A percentile compares a stretch with the other conserved stretches of the same genome.
Evolutionary conservation across 164 flowering plant species (phyloP).

Genomic region (Piper longum): DNA sequence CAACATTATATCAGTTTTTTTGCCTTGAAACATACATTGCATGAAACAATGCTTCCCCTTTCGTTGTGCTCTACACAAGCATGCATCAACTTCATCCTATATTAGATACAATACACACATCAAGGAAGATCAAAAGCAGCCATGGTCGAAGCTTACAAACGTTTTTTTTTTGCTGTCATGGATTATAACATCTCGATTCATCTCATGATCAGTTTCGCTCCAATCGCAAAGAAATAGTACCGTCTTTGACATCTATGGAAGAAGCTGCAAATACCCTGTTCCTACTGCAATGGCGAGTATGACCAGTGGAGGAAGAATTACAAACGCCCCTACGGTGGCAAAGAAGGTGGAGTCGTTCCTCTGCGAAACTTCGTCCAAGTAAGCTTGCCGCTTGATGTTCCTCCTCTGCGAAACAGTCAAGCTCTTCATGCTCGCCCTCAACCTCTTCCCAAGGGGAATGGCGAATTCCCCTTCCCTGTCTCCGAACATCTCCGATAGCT

Average conservation of each 20-base stretch:
- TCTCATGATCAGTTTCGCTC: too few species aligned
- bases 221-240: too few species aligned
- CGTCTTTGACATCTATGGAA: conserved; percentile 38
- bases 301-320: conserved; percentile 64
- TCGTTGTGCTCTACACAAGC: too few species aligned
- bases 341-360: conserved; percentile 83
- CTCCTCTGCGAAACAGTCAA: conserved; percentile 82
- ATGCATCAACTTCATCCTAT: too few species aligned
- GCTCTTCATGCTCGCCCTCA: conserved; percentile 48
- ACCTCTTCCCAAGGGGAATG: conserved; percentile 64
- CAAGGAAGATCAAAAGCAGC: too few species aligned
- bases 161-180: too few species aligned
- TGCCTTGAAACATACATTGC: too few species aligned
- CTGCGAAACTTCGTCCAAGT: conserved; percentile 66
- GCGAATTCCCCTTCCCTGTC: conserved; percentile 55
- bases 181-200: too few species aligned
- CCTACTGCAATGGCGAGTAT: conserved; percentile 68
- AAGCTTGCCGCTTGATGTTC: conserved; percentile 78
- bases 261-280: conserved; percentile 83
- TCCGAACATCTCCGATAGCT: conserved; percentile 48
- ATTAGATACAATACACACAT: too few species aligned
- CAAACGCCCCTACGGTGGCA: conserved; percentile 74
- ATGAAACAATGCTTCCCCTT: too few species aligned
- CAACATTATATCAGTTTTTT: too few species aligned
- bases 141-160: too few species aligned